Evolutionary conservation across 371 early-diverging fungal genomes (phyloP).

Genomic region (Dinochytrium kinnereticum): DNA sequence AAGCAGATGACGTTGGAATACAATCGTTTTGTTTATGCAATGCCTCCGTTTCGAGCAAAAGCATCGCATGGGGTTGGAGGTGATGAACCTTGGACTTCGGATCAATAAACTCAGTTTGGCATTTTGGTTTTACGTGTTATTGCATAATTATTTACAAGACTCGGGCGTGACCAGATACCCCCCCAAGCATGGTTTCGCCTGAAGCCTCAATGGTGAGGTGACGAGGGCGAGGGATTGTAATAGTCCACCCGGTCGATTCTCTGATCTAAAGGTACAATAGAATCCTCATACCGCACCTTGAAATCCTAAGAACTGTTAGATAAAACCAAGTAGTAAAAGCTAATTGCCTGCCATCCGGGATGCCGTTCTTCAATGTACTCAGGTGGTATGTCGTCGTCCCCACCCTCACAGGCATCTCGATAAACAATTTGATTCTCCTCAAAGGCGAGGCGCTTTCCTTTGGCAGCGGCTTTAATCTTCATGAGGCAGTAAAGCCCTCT

Average conservation of each 20-base stretch:
- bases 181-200: too few relatives aligned
- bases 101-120: not conserved
- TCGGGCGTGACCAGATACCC: too few relatives aligned
- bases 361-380: not conserved
- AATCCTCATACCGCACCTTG: not conserved
- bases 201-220: too few relatives aligned
- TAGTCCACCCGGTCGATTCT: not conserved
- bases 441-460: not conserved
- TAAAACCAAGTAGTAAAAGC: too few relatives aligned
- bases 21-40: conserved; percentile 31
- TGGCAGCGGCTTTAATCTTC: not conserved
- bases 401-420: too few relatives aligned
- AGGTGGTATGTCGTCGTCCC: too few relatives aligned
- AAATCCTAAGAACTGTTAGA: not conserved
- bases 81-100: not conserved
- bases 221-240: too few relatives aligned
- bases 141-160: too few relatives aligned
- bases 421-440: too few relatives aligned
- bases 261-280: not conserved
- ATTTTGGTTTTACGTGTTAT: not conserved
- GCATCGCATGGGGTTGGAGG: conserved; percentile 18
- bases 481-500: not conserved
- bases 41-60: conserved; percentile 31
- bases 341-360: not conserved
- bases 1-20: conserved; percentile 28